Conservation (phyloP, 192 early-diverging fungal species). For the Chytriomyces hyalinus region DNA sequence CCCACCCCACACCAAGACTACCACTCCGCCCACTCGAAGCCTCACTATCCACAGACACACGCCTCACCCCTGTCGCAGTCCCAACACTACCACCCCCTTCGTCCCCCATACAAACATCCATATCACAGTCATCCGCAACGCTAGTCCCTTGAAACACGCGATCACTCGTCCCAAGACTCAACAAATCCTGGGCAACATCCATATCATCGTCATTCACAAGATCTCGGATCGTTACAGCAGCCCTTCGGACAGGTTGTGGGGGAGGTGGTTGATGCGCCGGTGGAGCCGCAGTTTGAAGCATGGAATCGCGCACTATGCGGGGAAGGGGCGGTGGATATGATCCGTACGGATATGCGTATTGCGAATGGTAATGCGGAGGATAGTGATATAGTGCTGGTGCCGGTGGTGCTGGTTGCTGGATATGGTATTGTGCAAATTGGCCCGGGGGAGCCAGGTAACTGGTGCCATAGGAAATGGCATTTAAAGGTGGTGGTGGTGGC, state of each 20-base stretch:
- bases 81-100: background rate
- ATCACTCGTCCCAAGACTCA: background rate
- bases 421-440: too few relatives aligned
- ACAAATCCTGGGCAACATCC: background rate
- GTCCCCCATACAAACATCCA: background rate
- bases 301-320: background rate
- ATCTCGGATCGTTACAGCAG: background rate
- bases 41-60: background rate
- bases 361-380: background rate
- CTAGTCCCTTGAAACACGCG: background rate
- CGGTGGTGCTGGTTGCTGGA: background rate
- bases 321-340: background rate
- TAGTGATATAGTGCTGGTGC: background rate
- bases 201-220: background rate
- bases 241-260: background rate
- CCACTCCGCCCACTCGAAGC: background rate
- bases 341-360: background rate
- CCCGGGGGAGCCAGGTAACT: background rate
- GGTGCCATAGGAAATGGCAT: background rate
- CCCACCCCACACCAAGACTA: background rate
- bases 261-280: background rate
- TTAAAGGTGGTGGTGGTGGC: background rate
- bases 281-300: background rate
- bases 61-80: background rate
- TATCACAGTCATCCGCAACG: background rate